phyloP scores from a whole-genome alignment of 169 alveolate genomes.

The Plasmodium yoelii region DNA sequence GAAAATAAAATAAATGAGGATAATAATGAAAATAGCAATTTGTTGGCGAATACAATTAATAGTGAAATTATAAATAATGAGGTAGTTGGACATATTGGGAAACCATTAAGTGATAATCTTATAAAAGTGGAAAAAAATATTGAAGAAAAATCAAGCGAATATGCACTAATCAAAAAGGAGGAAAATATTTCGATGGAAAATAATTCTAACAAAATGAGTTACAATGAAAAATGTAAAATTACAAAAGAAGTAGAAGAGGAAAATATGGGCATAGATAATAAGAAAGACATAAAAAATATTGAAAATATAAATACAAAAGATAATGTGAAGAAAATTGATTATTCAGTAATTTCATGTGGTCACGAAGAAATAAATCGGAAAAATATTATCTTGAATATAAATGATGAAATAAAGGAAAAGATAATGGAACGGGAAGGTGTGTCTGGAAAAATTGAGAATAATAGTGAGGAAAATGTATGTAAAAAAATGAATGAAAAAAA shows the following conservation, averaged over 20 bases:
- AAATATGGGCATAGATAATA: background rate
- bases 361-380: background rate
- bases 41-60: no score
- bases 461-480: no score
- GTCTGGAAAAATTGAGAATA: background rate
- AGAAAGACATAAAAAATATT: background rate
- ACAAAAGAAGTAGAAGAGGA: background rate
- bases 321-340: background rate
- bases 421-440: background rate
- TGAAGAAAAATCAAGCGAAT: no score
- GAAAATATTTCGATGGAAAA: no score
- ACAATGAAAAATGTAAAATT: background rate
- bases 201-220: background rate
- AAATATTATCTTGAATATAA: conserved; percentile 17
- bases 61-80: no score
- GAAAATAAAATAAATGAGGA: no score
- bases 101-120: no score
- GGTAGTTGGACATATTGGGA: no score
- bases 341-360: background rate
- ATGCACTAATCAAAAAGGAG: no score
- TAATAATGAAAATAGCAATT: no score
- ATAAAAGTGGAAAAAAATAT: no score
- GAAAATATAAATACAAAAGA: background rate
- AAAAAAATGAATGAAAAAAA: background rate
- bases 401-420: conserved; percentile 19